phyloP scores from a whole-genome alignment of 2,329 filamentous ascomycete species.

The Alternaria burnsii region DNA sequence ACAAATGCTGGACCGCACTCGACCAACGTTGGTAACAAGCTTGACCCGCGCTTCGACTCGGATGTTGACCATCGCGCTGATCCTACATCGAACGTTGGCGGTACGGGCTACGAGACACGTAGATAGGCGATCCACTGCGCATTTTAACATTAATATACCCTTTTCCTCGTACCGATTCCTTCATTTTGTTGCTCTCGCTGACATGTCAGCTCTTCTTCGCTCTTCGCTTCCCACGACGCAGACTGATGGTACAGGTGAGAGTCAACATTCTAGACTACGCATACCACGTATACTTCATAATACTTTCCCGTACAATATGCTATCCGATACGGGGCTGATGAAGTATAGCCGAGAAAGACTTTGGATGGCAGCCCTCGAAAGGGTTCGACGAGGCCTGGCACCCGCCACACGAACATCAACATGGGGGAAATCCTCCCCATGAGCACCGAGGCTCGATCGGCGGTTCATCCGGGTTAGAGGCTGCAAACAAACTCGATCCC shows the following conservation, averaged over 20 bases:
- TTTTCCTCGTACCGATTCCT: neutral
- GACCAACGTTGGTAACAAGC: constrained; percentile 40
- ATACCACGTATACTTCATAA: neutral
- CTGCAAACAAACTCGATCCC: constrained; percentile 26
- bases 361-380: constrained; percentile 7
- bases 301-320: neutral
- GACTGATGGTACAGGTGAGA: constrained; percentile 21
- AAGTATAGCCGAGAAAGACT: constrained; percentile 2
- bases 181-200: constrained; percentile 6
- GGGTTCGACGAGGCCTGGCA: constrained; percentile 8
- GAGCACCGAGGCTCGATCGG: constrained; percentile 28
- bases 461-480: constrained; percentile 10
- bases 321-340: neutral
- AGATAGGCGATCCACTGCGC: constrained; percentile 21
- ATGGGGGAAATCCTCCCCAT: constrained; percentile 4
- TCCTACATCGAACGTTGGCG: constrained; percentile 23
- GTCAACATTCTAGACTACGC: neutral
- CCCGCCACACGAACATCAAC: constrained; percentile 5
- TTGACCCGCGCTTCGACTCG: constrained; percentile 48
- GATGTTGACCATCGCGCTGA: constrained; percentile 29
- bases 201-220: constrained; percentile 10
- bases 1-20: constrained; percentile 42
- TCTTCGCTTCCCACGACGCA: neutral
- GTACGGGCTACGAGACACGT: constrained; percentile 23
- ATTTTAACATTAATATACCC: constrained; percentile 28